Conservation (phyloP, 257 asterid species). For the Oldenlandia corymbosa region DNA sequence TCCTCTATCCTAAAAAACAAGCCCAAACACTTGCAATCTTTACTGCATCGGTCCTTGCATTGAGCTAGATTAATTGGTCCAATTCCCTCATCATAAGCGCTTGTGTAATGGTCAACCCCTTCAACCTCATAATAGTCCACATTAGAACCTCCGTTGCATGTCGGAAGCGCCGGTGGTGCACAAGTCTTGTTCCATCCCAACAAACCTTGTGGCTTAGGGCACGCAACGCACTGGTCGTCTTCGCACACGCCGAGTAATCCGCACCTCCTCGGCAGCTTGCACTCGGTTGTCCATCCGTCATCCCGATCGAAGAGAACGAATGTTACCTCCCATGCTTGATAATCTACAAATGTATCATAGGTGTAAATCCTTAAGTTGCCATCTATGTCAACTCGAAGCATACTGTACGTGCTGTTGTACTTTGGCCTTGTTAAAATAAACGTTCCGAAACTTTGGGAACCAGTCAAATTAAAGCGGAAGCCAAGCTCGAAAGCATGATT, state of each 20-base stretch:
- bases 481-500: constrained; percentile 38
- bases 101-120: constrained; percentile 28
- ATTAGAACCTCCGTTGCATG: constrained; percentile 25
- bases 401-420: constrained; percentile 33
- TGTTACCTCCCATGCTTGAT: constrained; percentile 35
- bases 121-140: no score
- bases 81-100: constrained; percentile 31
- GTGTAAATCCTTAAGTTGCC: constrained; percentile 41
- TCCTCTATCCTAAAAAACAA: constrained; percentile 23
- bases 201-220: constrained; percentile 35
- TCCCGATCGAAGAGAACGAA: constrained; percentile 19
- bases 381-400: constrained; percentile 41
- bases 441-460: constrained; percentile 21
- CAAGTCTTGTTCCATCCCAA: constrained; percentile 40
- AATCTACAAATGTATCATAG: constrained; percentile 29
- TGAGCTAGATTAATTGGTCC: constrained; percentile 27
- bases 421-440: constrained; percentile 30
- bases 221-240: constrained; percentile 38
- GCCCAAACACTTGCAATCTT: constrained; percentile 22
- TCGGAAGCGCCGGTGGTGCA: constrained; percentile 27
- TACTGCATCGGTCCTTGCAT: constrained; percentile 27
- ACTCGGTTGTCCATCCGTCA: constrained; percentile 12
- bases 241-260: constrained; percentile 37
- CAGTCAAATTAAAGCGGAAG: constrained; percentile 21
- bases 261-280: constrained; percentile 31